phyloP scores from a whole-genome alignment of 2,329 filamentous ascomycete species.

The Aspergillus sp. region DNA sequence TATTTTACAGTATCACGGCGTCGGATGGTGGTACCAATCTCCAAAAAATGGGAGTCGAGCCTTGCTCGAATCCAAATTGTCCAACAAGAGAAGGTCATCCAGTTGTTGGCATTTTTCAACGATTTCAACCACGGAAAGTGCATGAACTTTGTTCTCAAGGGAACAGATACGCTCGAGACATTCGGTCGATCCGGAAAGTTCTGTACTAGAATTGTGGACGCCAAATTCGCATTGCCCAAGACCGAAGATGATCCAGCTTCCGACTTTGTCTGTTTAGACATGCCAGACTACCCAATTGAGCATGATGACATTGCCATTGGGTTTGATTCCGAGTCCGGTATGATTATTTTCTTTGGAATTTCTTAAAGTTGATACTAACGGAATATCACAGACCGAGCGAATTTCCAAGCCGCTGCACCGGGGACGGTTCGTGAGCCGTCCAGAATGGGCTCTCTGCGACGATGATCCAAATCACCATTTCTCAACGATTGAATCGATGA shows the following conservation, averaged over 20 bases:
- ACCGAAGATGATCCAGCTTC: constrained; percentile 49
- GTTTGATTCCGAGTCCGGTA: constrained; percentile 75
- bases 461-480: constrained; percentile 15
- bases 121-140: constrained; percentile 82
- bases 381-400: constrained; percentile 27
- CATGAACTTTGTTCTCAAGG: constrained; percentile 83
- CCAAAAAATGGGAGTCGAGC: constrained; percentile 91
- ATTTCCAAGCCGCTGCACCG: constrained; percentile 34
- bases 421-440: constrained; percentile 35
- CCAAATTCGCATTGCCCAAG: constrained; percentile 79
- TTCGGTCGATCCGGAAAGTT: constrained; percentile 61
- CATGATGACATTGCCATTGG: constrained; percentile 85
- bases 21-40: constrained; percentile 84
- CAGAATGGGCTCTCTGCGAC: constrained; percentile 37
- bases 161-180: constrained; percentile 75
- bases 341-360: constrained; percentile 31
- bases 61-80: constrained; percentile 76
- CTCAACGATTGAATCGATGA: no score
- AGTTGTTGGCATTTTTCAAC: constrained; percentile 81
- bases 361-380: neutral
- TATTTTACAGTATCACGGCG: constrained; percentile 78
- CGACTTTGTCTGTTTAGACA: constrained; percentile 77
- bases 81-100: constrained; percentile 66
- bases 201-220: constrained; percentile 76
- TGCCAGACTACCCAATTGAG: constrained; percentile 84